These are phyloP conservation scores for Globisporangium iwayamae DNA, from an alignment of 352 stramenopile genomes.

Conservation along the genomic window DNA sequence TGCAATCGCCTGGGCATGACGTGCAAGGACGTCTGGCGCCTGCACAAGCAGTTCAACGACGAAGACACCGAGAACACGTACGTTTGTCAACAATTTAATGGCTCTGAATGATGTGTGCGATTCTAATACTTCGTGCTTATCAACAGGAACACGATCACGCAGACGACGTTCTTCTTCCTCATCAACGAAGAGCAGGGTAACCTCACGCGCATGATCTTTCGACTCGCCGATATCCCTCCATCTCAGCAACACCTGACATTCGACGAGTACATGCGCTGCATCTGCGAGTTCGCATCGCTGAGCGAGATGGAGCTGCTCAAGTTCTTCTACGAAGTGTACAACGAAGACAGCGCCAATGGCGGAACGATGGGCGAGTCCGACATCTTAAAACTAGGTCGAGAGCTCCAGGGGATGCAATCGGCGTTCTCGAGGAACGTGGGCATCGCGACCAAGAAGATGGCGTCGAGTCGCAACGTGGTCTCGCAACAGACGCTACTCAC, in stretches of 20 bases:
- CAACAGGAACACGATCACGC: constrained; percentile 32
- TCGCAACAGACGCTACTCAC: constrained; percentile 21
- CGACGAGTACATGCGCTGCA: constrained; percentile 45
- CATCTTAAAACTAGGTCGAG: constrained; percentile 31
- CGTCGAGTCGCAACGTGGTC: constrained; percentile 21
- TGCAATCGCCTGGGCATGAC: constrained; percentile 35
- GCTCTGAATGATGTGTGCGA: neutral
- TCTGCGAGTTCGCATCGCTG: constrained; percentile 48
- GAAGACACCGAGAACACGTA: constrained; percentile 37
- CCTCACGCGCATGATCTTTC: constrained; percentile 41
- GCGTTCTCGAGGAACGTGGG: constrained; percentile 46
- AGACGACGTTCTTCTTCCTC: constrained; percentile 52
- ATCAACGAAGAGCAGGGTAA: constrained; percentile 44
- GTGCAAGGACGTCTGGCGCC: constrained; percentile 24
- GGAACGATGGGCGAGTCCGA: constrained; percentile 31
- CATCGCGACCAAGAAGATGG: constrained; percentile 38
- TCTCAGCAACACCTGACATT: constrained; percentile 38
- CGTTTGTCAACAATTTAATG: neutral
- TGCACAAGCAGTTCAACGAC: constrained; percentile 36
- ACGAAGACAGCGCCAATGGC: constrained; percentile 16
- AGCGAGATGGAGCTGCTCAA: constrained; percentile 41
- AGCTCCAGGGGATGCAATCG: constrained; percentile 38
- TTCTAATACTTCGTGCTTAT: too few species aligned
- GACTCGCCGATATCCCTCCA: constrained; percentile 23
- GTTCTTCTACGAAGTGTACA: constrained; percentile 62